A percentile compares a stretch with the other conserved stretches of the same genome.
Evolutionary conservation across 192 early-diverging fungal species (phyloP).

Genomic region (Backusella liffmaniae): DNA sequence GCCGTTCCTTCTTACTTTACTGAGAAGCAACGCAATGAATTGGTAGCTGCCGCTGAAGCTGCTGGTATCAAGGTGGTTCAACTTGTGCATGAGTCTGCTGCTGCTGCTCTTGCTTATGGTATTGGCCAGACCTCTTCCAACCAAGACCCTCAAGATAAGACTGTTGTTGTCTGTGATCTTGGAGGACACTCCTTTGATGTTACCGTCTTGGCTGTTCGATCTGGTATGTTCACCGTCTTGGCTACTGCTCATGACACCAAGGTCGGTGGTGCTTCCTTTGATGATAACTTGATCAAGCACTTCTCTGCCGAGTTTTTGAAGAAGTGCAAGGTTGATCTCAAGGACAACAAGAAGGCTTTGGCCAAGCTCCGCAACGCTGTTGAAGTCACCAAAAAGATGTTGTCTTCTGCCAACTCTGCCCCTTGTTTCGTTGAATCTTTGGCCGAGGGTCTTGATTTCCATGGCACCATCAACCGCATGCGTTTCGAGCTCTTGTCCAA

Average conservation of each 20-base stretch:
- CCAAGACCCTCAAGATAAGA: conserved; percentile 62
- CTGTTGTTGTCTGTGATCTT: conserved; percentile 85
- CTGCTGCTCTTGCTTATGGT: conserved; percentile 86
- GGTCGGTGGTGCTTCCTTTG: conserved; percentile 85
- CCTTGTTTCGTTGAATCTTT: conserved; percentile 93
- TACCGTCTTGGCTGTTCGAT: conserved; percentile 71
- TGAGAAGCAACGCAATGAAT: conserved; percentile 64
- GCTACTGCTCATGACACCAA: conserved; percentile 73
- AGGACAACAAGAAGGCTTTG: conserved; percentile 69
- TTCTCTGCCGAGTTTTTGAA: conserved; percentile 87
- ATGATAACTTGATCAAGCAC: conserved; percentile 78
- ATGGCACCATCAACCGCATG: conserved; percentile 77
- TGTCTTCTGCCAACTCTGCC: conserved; percentile 75
- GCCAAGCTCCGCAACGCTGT: conserved; percentile 82
- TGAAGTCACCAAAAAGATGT: conserved; percentile 90
- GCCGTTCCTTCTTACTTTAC: conserved; percentile 87
- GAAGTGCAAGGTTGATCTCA: conserved; percentile 80
- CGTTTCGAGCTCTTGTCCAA: conserved; percentile 89
- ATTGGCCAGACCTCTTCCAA: conserved; percentile 50
- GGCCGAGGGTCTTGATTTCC: conserved; percentile 88
- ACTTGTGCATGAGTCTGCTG: conserved; percentile 86
- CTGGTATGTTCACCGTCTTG: conserved; percentile 71
- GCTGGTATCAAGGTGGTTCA: conserved; percentile 82
- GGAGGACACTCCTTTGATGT: conserved; percentile 86
- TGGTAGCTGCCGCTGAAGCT: conserved; percentile 62